Conservation (phyloP, 1,139 yeast species). For the Trichomonascaceae sp. region DNA sequence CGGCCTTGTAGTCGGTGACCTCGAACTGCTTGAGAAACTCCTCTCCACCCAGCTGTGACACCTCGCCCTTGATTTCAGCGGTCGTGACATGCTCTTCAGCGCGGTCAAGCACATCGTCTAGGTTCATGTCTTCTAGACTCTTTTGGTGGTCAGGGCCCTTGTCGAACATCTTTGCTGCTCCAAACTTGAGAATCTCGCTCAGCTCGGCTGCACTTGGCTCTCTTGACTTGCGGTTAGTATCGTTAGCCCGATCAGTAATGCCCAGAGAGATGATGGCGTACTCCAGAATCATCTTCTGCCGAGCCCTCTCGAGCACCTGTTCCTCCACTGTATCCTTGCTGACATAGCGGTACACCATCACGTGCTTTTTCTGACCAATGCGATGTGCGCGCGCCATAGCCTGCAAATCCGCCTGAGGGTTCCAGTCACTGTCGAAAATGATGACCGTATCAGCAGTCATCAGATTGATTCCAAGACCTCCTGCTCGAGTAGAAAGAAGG, state of each 20-base stretch:
- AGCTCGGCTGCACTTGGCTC: slow-evolving; percentile 82
- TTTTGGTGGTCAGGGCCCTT: slow-evolving; percentile 68
- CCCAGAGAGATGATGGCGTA: slow-evolving; percentile 96
- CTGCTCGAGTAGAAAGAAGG: slow-evolving; percentile 88
- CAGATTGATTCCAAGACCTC: slow-evolving; percentile 93
- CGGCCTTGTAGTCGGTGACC: slow-evolving; percentile 97
- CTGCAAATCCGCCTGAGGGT: slow-evolving; percentile 95
- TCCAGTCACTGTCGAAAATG: slow-evolving; percentile 97
- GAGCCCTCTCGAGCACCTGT: slow-evolving; percentile 89
- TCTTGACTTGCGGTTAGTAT: slow-evolving; percentile 32
- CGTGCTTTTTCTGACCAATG: slow-evolving; percentile 96
- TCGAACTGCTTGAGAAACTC: slow-evolving; percentile 95
- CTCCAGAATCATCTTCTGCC: slow-evolving; percentile 95
- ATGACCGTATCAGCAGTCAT: slow-evolving; percentile 99
- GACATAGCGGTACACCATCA: slow-evolving; percentile 90
- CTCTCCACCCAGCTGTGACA: slow-evolving; percentile 89
- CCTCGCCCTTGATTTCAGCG: slow-evolving; percentile 75
- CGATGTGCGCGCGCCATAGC: slow-evolving; percentile 99
- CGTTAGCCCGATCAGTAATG: slow-evolving; percentile 57
- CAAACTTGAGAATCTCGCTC: slow-evolving; percentile 88
- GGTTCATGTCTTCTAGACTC: slow-evolving; percentile 85
- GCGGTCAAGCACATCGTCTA: slow-evolving; percentile 90
- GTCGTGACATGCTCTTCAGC: slow-evolving; percentile 97
- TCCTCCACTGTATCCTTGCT: slow-evolving; percentile 97
- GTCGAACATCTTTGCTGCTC: slow-evolving; percentile 92